phyloP scores from a whole-genome alignment of 2,329 filamentous ascomycete species.

The Trematosphaeria pertusa region DNA sequence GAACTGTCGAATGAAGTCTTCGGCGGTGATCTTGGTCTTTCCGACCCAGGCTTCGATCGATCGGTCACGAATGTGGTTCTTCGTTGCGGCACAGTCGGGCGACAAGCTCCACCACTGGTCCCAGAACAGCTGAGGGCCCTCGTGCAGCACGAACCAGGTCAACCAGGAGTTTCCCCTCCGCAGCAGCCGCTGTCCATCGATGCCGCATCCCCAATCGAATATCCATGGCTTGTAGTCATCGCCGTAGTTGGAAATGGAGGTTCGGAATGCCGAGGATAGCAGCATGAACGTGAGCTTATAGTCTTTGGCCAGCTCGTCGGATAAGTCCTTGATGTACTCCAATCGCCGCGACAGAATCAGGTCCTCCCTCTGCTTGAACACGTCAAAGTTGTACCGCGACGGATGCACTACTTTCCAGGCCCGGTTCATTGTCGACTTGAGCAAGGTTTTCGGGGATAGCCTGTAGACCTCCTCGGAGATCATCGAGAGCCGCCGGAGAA shows the following conservation, averaged over 20 bases:
- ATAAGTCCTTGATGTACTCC: slow-evolving; percentile 26
- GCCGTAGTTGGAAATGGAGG: slow-evolving; percentile 31
- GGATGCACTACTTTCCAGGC: slow-evolving; percentile 21
- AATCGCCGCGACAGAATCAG: slow-evolving; percentile 26
- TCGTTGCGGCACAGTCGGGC: slow-evolving; percentile 16
- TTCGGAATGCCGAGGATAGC: slow-evolving; percentile 35
- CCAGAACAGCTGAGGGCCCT: slow-evolving; percentile 41
- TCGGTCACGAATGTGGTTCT: slow-evolving; percentile 37
- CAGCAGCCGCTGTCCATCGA: slow-evolving; percentile 31
- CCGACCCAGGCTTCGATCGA: slow-evolving; percentile 31
- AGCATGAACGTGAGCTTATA: slow-evolving; percentile 42
- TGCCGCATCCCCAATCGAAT: slow-evolving; percentile 37
- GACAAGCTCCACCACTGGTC: slow-evolving; percentile 38
- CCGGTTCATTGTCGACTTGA: slow-evolving; percentile 18
- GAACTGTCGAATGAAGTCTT: slow-evolving; percentile 24
- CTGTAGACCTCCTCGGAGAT: slow-evolving; percentile 32
- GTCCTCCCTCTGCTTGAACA: slow-evolving; percentile 27
- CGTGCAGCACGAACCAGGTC: slow-evolving; percentile 40
- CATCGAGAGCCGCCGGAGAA: slow-evolving; percentile 30
- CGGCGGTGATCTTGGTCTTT: slow-evolving; percentile 13
- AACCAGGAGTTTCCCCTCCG: slow-evolving; percentile 39
- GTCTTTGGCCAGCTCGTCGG: slow-evolving; percentile 28
- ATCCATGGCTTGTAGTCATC: slow-evolving; percentile 33
- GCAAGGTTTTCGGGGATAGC: slow-evolving; percentile 10
- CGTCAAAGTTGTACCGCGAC: slow-evolving; percentile 24